Conservation (phyloP, 2,329 filamentous ascomycete genomes). For the Cercospora sesami region DNA sequence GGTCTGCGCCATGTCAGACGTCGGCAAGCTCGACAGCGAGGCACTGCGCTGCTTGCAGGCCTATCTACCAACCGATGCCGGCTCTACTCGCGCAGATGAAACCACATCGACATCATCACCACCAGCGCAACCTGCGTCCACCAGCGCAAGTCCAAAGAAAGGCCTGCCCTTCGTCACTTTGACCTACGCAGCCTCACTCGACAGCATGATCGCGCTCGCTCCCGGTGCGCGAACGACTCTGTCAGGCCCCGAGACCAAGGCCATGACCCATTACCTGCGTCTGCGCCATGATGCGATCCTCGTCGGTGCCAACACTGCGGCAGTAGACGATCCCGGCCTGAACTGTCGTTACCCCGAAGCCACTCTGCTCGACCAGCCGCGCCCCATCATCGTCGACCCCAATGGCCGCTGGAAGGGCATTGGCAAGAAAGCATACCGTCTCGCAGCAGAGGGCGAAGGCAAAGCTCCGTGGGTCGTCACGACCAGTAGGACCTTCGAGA, state of each 20-base stretch:
- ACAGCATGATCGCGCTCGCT: slow-evolving; percentile 72
- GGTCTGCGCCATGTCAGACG: slow-evolving; percentile 25
- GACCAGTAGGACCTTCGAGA: slow-evolving; percentile 9
- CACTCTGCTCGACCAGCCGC: slow-evolving; percentile 63
- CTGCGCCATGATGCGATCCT: slow-evolving; percentile 80
- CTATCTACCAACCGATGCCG: slow-evolving; percentile 46
- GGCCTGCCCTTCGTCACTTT: slow-evolving; percentile 65
- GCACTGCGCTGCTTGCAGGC: slow-evolving; percentile 51
- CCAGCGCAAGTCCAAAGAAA: neutral
- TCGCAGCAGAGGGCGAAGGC: slow-evolving; percentile 65
- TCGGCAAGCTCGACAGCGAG: slow-evolving; percentile 39
- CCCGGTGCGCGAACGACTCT: slow-evolving; percentile 76
- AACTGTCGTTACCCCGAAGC: slow-evolving; percentile 70
- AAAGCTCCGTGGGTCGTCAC: slow-evolving; percentile 62
- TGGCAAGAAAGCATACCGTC: slow-evolving; percentile 62
- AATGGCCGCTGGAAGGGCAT: slow-evolving; percentile 68
- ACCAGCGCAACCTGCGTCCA: neutral
- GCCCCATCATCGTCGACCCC: slow-evolving; percentile 81
- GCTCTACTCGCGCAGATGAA: slow-evolving; percentile 7
- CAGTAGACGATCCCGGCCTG: slow-evolving; percentile 80
- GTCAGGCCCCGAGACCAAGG: slow-evolving; percentile 79
- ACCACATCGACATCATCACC: slow-evolving; percentile 1
- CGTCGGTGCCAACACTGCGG: slow-evolving; percentile 78
- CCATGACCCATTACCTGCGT: slow-evolving; percentile 91
- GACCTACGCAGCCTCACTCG: slow-evolving; percentile 88